phyloP scores from a whole-genome alignment of 164 flowering plant species.

The Berberis thunbergii region DNA sequence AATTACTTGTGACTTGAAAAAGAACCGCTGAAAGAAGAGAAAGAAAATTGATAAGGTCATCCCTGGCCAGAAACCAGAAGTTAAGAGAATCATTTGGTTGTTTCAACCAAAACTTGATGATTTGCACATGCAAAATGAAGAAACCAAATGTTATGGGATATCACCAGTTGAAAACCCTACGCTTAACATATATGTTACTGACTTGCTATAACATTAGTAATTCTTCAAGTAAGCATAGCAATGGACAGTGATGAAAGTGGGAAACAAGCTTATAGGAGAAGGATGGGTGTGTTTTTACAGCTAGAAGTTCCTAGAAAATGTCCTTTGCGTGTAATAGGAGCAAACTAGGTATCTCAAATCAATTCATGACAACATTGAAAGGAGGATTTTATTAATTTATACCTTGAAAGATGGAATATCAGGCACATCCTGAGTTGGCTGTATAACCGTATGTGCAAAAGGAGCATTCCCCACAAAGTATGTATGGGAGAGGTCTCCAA shows the following conservation, averaged over 20 bases:
- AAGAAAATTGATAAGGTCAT: not conserved
- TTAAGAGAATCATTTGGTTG: too few relatives aligned
- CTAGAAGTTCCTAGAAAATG: too few relatives aligned
- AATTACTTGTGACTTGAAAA: slow-evolving; percentile 93
- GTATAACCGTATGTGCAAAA: slow-evolving; percentile 64
- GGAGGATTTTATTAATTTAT: slow-evolving; percentile 3
- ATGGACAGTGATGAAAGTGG: too few relatives aligned
- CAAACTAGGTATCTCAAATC: not conserved
- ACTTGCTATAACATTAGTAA: too few relatives aligned
- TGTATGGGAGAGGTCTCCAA: slow-evolving; percentile 81
- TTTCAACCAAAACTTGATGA: too few relatives aligned
- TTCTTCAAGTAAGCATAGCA: too few relatives aligned
- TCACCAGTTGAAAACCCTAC: too few relatives aligned
- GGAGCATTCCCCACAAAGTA: slow-evolving; percentile 99
- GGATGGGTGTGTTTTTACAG: not conserved
- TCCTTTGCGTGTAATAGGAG: too few relatives aligned
- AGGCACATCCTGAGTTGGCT: slow-evolving; percentile 32
- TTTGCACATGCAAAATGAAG: too few relatives aligned
- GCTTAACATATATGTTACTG: too few relatives aligned
- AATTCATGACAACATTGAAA: not conserved
- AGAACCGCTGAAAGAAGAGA: slow-evolving; percentile 53
- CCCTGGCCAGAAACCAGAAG: too few relatives aligned
- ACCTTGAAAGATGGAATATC: slow-evolving; percentile 57
- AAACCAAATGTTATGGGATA: too few relatives aligned
- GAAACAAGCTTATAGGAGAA: not conserved